Percentiles rank a stretch among this genome's conserved stretches.
Evolutionary conservation across 2,329 filamentous ascomycete genomes (phyloP).

Genomic region (Fusarium coicis): DNA sequence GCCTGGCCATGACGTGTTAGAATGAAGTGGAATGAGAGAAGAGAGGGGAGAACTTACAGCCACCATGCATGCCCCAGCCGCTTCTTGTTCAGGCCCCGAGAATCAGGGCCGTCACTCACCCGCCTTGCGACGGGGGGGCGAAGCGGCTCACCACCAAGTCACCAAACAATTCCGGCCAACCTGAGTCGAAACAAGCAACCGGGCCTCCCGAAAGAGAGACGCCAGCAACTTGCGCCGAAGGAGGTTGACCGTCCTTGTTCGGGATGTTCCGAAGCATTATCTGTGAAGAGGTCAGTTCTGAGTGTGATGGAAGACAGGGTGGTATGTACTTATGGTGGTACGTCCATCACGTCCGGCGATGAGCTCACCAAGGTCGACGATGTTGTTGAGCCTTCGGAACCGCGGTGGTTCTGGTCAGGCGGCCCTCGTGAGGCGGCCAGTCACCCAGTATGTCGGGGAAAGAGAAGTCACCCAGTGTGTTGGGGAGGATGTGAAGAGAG

Average conservation of each 20-base stretch:
- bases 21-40: neutral
- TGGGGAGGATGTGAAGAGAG: neutral
- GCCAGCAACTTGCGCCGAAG: constrained; percentile 83
- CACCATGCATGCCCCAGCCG: neutral
- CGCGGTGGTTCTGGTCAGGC: neutral
- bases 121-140: neutral
- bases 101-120: neutral
- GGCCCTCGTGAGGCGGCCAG: neutral
- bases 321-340: constrained; percentile 69
- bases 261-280: constrained; percentile 91
- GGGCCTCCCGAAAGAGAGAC: constrained; percentile 63
- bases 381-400: neutral
- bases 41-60: neutral
- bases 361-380: neutral
- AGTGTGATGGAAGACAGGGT: neutral
- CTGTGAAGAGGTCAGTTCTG: neutral
- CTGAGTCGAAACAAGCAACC: neutral
- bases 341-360: constrained; percentile 74
- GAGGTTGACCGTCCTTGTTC: constrained; percentile 82
- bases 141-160: neutral
- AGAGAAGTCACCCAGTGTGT: neutral
- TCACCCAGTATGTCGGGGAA: neutral
- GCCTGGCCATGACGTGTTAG: neutral
- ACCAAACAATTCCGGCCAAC: neutral
- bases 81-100: neutral